Evolutionary conservation across 75 land plant species (phyloP).

Genomic region (Isoetes taiwanensis): DNA sequence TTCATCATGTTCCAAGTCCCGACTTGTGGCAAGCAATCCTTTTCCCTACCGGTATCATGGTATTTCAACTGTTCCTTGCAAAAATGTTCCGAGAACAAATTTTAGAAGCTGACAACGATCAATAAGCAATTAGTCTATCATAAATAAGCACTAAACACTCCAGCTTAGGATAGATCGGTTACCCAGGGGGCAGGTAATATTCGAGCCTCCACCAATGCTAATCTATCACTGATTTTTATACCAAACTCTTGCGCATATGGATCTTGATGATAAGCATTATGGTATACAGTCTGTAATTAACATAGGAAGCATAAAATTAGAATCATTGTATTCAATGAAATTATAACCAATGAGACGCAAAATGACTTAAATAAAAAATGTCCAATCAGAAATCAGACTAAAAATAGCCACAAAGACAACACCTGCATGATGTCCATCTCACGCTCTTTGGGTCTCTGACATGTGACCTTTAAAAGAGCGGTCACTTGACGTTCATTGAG

Average conservation of each 20-base stretch:
- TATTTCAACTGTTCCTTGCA: slow-evolving; percentile 50
- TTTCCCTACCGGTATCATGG: slow-evolving; percentile 71
- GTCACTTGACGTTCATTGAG: slow-evolving; percentile 83
- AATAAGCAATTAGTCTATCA: too few species aligned
- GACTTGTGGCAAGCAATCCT: slow-evolving; percentile 68
- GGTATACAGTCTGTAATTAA: slow-evolving; percentile 55
- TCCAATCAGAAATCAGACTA: not conserved
- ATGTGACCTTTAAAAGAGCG: slow-evolving; percentile 68
- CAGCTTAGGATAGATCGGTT: not conserved
- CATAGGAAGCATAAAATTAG: not conserved
- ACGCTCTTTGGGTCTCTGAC: slow-evolving; percentile 66
- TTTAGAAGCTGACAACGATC: not conserved
- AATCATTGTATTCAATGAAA: not conserved
- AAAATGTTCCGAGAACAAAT: not conserved
- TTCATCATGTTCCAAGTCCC: slow-evolving; percentile 95
- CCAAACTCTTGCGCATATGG: slow-evolving; percentile 78
- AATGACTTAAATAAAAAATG: not conserved
- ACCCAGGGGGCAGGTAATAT: slow-evolving; percentile 81
- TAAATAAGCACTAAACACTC: not conserved
- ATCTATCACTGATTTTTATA: slow-evolving; percentile 48
- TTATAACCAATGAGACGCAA: not conserved
- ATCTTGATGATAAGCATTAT: slow-evolving; percentile 57
- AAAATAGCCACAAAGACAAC: not conserved
- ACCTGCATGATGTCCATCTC: slow-evolving; percentile 80
- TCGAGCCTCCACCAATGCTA: slow-evolving; percentile 66